Evolutionary conservation across 2,329 filamentous ascomycete genomes (phyloP).

Genomic region (Ustulina deusta): DNA sequence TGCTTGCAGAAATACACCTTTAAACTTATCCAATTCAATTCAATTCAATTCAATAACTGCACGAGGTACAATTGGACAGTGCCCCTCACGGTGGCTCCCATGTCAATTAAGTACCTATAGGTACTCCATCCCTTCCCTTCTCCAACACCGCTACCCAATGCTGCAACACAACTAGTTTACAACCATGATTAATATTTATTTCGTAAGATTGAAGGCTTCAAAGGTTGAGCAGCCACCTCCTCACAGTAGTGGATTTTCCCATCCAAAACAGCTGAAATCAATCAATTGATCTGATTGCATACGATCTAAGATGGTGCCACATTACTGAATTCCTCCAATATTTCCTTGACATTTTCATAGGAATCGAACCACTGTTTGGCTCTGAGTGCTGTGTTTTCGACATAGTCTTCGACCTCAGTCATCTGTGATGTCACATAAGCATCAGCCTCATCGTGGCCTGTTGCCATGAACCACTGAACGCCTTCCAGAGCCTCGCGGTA

Average conservation of each 20-base stretch:
- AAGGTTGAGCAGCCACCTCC: background rate
- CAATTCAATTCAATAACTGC: too few species aligned
- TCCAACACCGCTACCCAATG: too few species aligned
- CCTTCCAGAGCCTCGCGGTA: conserved; percentile 33
- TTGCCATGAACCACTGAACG: conserved; percentile 23
- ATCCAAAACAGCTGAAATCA: background rate
- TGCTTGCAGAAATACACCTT: too few species aligned
- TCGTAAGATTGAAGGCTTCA: background rate
- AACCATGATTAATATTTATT: background rate
- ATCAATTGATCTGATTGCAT: background rate
- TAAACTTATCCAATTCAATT: background rate
- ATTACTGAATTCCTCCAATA: conserved; percentile 31
- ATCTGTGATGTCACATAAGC: conserved; percentile 24
- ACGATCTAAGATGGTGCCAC: background rate
- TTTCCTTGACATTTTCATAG: conserved; percentile 24
- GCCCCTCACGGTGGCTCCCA: too few species aligned
- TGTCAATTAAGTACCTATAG: too few species aligned
- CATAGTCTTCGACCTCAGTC: conserved; percentile 32
- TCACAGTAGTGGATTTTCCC: background rate
- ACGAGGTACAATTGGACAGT: too few species aligned
- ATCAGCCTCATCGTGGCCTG: conserved; percentile 20
- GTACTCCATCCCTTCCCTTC: too few species aligned
- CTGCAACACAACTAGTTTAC: background rate
- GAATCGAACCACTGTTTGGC: conserved; percentile 21
- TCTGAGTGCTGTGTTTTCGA: conserved; percentile 19